Evolutionary conservation across 2,329 filamentous ascomycete genomes (phyloP), one percentile per base, ranked within the genome.

Genomic region (Penicillium occitanis): DNA sequence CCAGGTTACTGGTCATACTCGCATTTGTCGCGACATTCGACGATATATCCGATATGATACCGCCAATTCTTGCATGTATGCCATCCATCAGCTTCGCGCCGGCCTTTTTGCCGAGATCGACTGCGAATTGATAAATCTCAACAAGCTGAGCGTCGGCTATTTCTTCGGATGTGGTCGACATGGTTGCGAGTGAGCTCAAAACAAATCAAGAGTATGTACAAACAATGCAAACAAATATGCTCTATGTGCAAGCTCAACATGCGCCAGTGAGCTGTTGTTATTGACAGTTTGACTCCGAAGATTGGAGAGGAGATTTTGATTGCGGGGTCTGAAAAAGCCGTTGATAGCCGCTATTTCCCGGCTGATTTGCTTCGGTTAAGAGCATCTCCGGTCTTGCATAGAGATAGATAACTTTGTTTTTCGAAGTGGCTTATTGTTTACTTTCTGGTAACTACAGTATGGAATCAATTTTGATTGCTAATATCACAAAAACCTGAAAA

Each of bases 91-190:
- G 82, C 72, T 91, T 83, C 63, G 85, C 78, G 6, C 91, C 90
- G 0, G 90, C 90, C 78, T 88, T 84, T 72, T 90, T 89, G 68
- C 87, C 89, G 3, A 93, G 79, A 70, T 90, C 84, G 35, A 92
- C 76, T 1, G 91, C 89, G 74, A 93, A 93, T 22, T 80, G 79
- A 75, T 92, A 91, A 71, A 91, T 87, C 58, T 87, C 85, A 67
- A 85, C 80, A 28, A 92, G 79, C 42, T 62, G 30, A 2, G 60
- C n/a, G 25, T 19, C 48, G 59, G 19, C 59, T 46, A 66, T 62
- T 14, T 53, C 48, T 17, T 14, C 63, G 17, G 55, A 14, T n/a
- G 44, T n/a, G 7, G 33, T 8, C 11, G 63, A 61, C 64, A 65
- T 65, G 50, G n/a, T 37, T 46, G 58, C 53, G 11, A 10, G 2